Evolutionary conservation across 805 yeast species (phyloP).

Genomic region (Ogataea angusta): DNA sequence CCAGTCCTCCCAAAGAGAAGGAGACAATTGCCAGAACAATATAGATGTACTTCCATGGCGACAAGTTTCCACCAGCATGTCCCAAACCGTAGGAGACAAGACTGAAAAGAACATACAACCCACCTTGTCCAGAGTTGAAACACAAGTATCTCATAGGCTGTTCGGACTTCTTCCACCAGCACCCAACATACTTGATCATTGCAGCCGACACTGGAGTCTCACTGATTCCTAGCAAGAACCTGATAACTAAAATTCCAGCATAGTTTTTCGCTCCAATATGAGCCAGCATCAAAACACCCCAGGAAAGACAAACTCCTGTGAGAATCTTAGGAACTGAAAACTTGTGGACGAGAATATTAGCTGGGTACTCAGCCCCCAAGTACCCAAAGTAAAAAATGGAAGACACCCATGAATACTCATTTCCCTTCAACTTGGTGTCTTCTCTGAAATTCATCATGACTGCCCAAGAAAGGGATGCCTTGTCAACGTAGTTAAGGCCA

Average conservation of each 20-base stretch:
- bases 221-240: constrained; percentile 48
- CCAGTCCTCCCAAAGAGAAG: constrained; percentile 26
- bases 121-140: constrained; percentile 43
- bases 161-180: constrained; percentile 52
- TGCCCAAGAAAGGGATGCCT: constrained; percentile 34
- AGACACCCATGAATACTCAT: constrained; percentile 32
- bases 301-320: constrained; percentile 47
- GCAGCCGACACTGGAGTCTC: constrained; percentile 58
- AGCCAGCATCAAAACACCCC: constrained; percentile 60
- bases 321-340: constrained; percentile 51
- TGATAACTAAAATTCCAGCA: constrained; percentile 43
- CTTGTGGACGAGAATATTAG: constrained; percentile 49
- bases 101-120: constrained; percentile 44
- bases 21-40: constrained; percentile 58
- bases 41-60: constrained; percentile 59
- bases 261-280: constrained; percentile 42
- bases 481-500: constrained; percentile 21
- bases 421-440: constrained; percentile 48
- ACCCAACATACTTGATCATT: constrained; percentile 50
- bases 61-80: constrained; percentile 36
- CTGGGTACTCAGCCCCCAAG: constrained; percentile 48
- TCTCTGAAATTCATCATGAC: constrained; percentile 52
- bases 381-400: constrained; percentile 38
- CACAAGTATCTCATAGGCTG: constrained; percentile 33
- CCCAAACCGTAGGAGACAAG: constrained; percentile 52